phyloP scores from a whole-genome alignment of 176 grass and related monocot species.

The Rhipidocladum racemiflorum region DNA sequence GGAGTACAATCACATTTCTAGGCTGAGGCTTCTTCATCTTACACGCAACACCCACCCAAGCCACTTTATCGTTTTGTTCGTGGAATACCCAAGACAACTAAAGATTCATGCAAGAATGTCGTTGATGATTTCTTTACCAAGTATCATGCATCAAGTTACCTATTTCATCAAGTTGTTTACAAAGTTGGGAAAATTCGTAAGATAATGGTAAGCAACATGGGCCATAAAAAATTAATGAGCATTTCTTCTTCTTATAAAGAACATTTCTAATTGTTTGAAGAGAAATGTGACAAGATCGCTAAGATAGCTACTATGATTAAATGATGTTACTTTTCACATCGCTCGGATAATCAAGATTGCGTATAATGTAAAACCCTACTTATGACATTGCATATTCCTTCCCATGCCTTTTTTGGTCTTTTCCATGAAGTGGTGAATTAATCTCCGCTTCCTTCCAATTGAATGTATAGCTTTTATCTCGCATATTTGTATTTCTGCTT shows the following conservation, averaged over 20 bases:
- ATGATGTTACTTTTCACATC: neutral
- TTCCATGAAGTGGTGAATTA: neutral
- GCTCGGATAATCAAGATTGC: neutral
- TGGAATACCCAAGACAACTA: constrained; percentile 63
- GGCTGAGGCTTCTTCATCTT: constrained; percentile 67
- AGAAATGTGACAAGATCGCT: neutral
- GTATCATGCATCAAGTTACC: constrained; percentile 88
- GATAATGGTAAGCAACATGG: constrained; percentile 58
- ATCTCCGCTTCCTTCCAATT: neutral
- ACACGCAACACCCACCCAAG: constrained; percentile 54
- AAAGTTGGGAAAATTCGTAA: constrained; percentile 87
- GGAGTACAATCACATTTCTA: constrained; percentile 81
- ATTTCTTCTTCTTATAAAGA: neutral
- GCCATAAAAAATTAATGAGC: neutral
- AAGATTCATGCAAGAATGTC: constrained; percentile 55
- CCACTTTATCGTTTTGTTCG: constrained; percentile 88
- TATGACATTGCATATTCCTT: neutral
- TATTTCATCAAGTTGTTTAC: constrained; percentile 84
- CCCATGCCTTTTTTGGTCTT: neutral
- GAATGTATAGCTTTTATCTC: neutral
- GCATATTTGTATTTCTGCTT: neutral
- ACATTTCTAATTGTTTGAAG: neutral
- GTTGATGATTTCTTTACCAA: constrained; percentile 76
- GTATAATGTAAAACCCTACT: neutral
- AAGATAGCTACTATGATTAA: neutral